Evolutionary conservation across 352 stramenopile species (phyloP).

Genomic region (Globisporangium apiculatum): DNA sequence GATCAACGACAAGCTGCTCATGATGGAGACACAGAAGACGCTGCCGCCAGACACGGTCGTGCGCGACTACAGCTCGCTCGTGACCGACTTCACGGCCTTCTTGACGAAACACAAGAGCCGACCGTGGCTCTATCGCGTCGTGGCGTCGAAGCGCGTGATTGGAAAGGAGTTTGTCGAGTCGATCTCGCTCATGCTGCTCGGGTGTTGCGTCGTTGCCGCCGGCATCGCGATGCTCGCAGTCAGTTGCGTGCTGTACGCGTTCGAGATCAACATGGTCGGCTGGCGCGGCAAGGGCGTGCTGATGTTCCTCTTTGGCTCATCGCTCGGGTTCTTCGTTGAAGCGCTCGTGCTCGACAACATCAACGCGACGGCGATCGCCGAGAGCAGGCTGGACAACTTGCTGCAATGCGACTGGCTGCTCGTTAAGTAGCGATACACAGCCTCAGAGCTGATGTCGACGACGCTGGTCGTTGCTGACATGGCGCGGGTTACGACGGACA

Average conservation of each 20-base stretch:
- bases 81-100: not conserved
- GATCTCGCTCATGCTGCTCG: conserved; percentile 58
- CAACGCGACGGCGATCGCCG: conserved; percentile 57
- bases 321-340: conserved; percentile 74
- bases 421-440: too few species aligned
- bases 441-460: too few species aligned
- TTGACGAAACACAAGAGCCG: not conserved
- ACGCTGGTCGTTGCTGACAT: too few species aligned
- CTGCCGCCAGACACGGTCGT: not conserved
- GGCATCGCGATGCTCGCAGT: conserved; percentile 79
- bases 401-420: too few species aligned
- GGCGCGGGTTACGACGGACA: too few species aligned
- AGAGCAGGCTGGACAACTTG: conserved; percentile 59
- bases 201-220: conserved; percentile 51
- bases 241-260: conserved; percentile 76
- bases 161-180: conserved; percentile 41
- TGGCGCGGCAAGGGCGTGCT: conserved; percentile 85
- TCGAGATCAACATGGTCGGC: conserved; percentile 81
- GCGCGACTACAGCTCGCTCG: not conserved
- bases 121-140: not conserved
- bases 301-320: conserved; percentile 69
- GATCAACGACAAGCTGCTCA: not conserved
- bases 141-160: not conserved
- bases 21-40: not conserved
- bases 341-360: conserved; percentile 61